Conservation (phyloP, 306 rosid genomes). For the Mimosa pudica region DNA sequence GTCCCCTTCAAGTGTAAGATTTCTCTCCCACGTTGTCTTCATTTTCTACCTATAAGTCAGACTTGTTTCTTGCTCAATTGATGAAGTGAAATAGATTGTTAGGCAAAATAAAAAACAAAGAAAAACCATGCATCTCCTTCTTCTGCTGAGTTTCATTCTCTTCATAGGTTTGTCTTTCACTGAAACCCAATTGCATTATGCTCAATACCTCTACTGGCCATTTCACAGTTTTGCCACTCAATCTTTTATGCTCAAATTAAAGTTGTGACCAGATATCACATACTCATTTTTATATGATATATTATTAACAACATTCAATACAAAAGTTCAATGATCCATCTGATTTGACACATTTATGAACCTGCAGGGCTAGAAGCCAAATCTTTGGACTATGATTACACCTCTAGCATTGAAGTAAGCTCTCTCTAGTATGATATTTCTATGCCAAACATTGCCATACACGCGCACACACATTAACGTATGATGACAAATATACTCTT, state of each 20-base stretch:
- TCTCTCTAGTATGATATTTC: neutral
- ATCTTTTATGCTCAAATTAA: neutral
- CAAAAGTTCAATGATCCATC: neutral
- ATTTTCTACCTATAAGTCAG: neutral
- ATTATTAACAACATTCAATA: neutral
- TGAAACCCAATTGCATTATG: neutral
- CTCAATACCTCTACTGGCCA: neutral
- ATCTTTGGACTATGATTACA: slow-evolving; percentile 60
- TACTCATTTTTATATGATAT: neutral
- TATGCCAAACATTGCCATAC: neutral
- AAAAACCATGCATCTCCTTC: slow-evolving; percentile 5
- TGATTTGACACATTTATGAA: neutral
- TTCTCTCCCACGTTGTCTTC: slow-evolving; percentile 2
- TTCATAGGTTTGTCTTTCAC: neutral
- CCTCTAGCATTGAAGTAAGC: slow-evolving; percentile 54
- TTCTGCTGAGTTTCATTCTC: neutral
- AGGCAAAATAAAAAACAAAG: neutral
- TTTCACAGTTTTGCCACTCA: neutral
- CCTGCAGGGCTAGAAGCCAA: slow-evolving; percentile 49
- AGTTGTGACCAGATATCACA: neutral
- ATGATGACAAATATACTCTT: neutral
- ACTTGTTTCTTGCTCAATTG: neutral
- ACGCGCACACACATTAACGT: neutral
- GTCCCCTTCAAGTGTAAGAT: neutral
- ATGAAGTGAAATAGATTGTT: neutral